Conservation (phyloP, 352 stramenopile species). For the Phytopythium delawarense region DNA sequence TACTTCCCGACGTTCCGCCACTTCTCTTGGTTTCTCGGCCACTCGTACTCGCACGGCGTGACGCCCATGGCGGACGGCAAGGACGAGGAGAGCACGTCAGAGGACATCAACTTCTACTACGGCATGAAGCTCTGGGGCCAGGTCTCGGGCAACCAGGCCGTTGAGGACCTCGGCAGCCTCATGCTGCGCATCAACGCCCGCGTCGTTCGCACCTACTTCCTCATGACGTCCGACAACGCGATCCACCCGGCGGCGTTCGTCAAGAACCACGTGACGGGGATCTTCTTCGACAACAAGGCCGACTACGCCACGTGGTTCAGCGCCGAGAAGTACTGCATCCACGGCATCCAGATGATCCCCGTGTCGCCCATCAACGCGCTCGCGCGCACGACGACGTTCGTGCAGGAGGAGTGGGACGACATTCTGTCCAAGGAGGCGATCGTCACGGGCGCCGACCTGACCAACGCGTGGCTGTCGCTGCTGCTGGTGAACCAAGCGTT, state of each 20-base stretch:
- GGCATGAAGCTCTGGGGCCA: constrained; percentile 74
- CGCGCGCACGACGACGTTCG: constrained; percentile 53
- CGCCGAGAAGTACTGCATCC: constrained; percentile 60
- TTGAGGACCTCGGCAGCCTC: constrained; percentile 69
- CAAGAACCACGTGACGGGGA: constrained; percentile 69
- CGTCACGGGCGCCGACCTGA: constrained; percentile 28
- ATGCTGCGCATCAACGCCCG: constrained; percentile 71
- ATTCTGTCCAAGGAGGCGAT: constrained; percentile 64
- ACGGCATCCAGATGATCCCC: constrained; percentile 80
- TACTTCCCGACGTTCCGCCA: constrained; percentile 69
- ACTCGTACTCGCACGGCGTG: constrained; percentile 70
- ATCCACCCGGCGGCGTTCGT: constrained; percentile 61
- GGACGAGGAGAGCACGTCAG: constrained; percentile 69
- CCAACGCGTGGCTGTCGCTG: constrained; percentile 60
- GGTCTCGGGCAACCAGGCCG: constrained; percentile 41
- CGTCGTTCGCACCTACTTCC: constrained; percentile 64
- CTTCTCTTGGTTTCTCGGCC: constrained; percentile 74
- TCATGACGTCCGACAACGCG: constrained; percentile 51
- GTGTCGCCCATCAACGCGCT: constrained; percentile 69
- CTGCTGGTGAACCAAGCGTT: constrained; percentile 65
- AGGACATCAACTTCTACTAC: constrained; percentile 82
- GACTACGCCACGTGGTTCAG: constrained; percentile 77
- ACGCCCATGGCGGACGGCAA: constrained; percentile 60
- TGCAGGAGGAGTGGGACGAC: constrained; percentile 65
- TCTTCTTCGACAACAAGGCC: constrained; percentile 75